Base-by-base conservation (phyloP, 495 filamentous ascomycete genomes). In the Xylaria acuta region DNA sequence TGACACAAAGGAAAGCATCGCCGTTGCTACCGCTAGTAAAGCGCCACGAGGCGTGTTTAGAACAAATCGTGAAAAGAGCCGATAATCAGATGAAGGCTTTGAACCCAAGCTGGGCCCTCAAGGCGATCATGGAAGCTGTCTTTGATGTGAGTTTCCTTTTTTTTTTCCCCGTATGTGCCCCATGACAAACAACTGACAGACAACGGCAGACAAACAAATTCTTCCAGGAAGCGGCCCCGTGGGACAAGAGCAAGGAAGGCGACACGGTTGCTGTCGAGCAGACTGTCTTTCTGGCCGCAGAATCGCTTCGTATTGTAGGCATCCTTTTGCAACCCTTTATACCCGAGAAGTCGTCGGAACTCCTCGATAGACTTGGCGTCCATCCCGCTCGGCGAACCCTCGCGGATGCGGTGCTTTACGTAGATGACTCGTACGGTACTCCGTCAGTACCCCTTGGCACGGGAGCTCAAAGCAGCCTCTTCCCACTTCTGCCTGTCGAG, bases 311-410 rank as follows among this genome's bases (percentile, higher is more conserved):
- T 27, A 88, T 98, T 43, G 81, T 83, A 4, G 94, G 91, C 11
- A 97, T 98, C 68, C 82, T 98, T 45, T 83, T 99, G 38, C 95
- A 97, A 80, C 94, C 96, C 4, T 94, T 92, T 77, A 94, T 98
- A 87, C 96, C 96, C 4, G 85, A 80, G n/a, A 97, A 95, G 80
- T 86, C 92, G 58, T 79, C 82, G 43, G 85, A 90, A 74, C 76
- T 98, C 58, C 86, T 98, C 14, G 92, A 97, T 77, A 86, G 88
- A 75, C 83, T 99, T 5, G 90, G 92, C 12, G 94, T 98, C 22
- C 82, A 84, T n/a, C 76, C 77, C 18, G 86, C 88, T 54, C 85
- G 85, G 74, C 85, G 92, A 70, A 81, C 85, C 71, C 84, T 91
- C 77, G 78, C 84, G 69, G 78, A 90, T 85, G 85, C 90, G 38